Evolutionary conservation across 2,329 filamentous ascomycete genomes (phyloP).

Genomic region (Ilyonectria mors-panacis): DNA sequence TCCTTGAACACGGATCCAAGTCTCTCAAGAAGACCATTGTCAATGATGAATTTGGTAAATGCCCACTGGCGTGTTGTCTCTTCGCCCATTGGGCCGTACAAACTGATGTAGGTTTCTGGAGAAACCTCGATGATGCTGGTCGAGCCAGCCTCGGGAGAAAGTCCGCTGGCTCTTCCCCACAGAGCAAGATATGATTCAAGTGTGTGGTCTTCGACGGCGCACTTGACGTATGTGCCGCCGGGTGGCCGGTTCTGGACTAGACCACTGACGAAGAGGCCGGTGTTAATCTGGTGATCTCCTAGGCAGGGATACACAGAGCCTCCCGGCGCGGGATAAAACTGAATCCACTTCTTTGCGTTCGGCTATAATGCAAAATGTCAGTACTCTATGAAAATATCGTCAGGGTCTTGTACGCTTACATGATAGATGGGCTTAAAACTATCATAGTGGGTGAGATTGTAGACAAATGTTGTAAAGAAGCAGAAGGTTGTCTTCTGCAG

Average conservation of each 20-base stretch:
- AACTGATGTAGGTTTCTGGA: background rate
- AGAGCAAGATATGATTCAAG: constrained; percentile 5
- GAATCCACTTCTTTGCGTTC: constrained; percentile 1
- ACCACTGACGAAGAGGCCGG: background rate
- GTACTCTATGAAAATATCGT: background rate
- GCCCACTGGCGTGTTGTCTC: background rate
- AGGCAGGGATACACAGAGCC: background rate
- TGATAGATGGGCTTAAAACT: constrained; percentile 8
- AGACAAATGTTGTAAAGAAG: background rate
- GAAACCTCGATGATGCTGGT: background rate
- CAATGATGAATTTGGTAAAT: constrained; percentile 1
- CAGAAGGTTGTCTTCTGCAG: constrained; percentile 13
- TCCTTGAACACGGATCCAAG: background rate
- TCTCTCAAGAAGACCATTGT: background rate
- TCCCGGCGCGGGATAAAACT: background rate
- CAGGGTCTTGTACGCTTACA: background rate
- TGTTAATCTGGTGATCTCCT: constrained; percentile 1
- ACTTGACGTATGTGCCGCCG: constrained; percentile 6
- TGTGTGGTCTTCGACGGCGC: constrained; percentile 4
- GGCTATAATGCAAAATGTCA: background rate
- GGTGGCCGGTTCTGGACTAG: background rate
- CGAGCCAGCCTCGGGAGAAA: background rate
- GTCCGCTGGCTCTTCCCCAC: constrained; percentile 11
- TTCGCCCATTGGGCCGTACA: constrained; percentile 5
- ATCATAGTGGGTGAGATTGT: background rate